Base-by-base conservation (phyloP, 2,329 filamentous ascomycete species). In the Botryosphaeria dothidea region DNA sequence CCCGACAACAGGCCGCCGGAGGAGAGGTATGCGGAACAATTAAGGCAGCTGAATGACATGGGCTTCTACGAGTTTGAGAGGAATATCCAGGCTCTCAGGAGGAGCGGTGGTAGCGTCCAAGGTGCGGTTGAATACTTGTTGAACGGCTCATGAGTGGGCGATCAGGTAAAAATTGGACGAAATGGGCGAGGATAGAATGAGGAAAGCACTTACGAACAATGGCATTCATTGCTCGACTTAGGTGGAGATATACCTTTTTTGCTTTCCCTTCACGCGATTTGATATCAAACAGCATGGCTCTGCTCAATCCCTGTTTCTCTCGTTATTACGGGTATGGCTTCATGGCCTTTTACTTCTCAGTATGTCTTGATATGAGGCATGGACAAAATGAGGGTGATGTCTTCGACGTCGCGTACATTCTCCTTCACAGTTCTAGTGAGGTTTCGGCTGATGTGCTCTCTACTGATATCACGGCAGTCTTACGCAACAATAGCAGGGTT, bases 31-130 rank as follows among this genome's bases (percentile, higher is more conserved):
- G 93, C 91, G 3, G 89, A 92, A 34, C 94, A 99, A 79, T 83
- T 99, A 57, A 85, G 92, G 66, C 93, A 98, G 80, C 81, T 99
- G 68, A 99, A 99, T 77, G 95, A 98, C 69, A 99, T 99, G 95
- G 95, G 95, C 3, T 99, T 99, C 80, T 97, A 88, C 75, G 93
- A 99, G 74, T 99, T 98, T 74, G 94, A 99, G 61, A 83, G 91
- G 70, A 99, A 99, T 71, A 88, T 99, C 34, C 88, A 91, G 64
- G 95, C 95, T 4, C 81, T 99, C 73, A 86, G 94, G 77, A 86
- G 94, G 72, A 92, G 92, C 66, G 95, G 95, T 8, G 95, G 95
- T 11, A 97, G 92, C 75, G 95, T 98, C 45, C 93, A 98, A 76
- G 95, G 94, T 11, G 95, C 92, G 4, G 87, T 96, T 62, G 91